These are phyloP conservation scores for Kodamaea neixiangensis DNA, from an alignment of 805 yeast genomes.

Conservation along the genomic window DNA sequence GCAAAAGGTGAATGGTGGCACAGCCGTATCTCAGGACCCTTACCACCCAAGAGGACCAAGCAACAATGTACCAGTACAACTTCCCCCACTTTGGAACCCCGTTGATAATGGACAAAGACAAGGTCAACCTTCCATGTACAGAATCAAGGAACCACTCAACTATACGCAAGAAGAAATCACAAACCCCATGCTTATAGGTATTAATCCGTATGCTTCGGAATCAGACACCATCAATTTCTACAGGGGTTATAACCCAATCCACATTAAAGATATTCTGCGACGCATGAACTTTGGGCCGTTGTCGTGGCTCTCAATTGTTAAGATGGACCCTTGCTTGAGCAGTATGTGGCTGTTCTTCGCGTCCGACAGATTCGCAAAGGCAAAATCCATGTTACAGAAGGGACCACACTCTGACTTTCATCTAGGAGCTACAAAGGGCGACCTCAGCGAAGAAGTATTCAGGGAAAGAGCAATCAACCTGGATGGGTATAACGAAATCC, in stretches of 20 bases:
- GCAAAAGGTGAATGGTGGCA: background rate
- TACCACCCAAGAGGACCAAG: background rate
- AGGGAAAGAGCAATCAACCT: constrained; percentile 25
- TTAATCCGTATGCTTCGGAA: constrained; percentile 23
- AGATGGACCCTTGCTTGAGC: constrained; percentile 41
- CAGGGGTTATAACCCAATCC: constrained; percentile 44
- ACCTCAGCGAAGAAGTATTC: constrained; percentile 22
- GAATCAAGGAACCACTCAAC: background rate
- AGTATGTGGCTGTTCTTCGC: constrained; percentile 5
- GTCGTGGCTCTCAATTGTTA: constrained; percentile 48
- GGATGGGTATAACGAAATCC: constrained; percentile 26
- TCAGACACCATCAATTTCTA: constrained; percentile 43
- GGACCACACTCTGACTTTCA: background rate
- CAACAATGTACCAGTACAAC: background rate
- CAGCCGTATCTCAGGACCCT: background rate
- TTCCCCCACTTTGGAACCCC: background rate
- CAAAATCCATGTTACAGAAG: background rate
- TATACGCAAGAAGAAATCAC: background rate
- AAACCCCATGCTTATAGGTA: constrained; percentile 19
- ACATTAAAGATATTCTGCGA: constrained; percentile 37
- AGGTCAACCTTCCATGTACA: background rate
- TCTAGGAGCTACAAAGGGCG: background rate
- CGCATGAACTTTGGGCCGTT: constrained; percentile 54
- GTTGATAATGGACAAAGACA: background rate
- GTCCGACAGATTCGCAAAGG: background rate